These are phyloP conservation scores for Hypomontagnella monticulosa DNA, from an alignment of 495 filamentous ascomycete species.

Conservation along the genomic window DNA sequence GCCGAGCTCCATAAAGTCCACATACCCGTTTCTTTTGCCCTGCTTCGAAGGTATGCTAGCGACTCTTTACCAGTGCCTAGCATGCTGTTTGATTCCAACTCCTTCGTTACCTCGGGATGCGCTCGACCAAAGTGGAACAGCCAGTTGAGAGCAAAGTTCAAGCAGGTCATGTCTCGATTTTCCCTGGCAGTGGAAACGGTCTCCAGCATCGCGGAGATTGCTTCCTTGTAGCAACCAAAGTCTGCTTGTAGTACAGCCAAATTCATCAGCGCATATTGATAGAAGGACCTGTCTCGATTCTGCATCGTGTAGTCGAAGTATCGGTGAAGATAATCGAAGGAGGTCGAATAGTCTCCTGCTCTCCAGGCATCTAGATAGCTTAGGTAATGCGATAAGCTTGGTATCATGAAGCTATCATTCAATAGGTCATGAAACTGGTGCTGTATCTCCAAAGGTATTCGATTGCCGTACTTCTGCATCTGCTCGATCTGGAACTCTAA, in stretches of 20 bases:
- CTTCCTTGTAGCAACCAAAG: slow-evolving; percentile 90
- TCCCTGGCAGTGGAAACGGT: slow-evolving; percentile 90
- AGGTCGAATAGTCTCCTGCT: slow-evolving; percentile 86
- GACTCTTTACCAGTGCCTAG: slow-evolving; percentile 83
- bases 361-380: slow-evolving; percentile 91
- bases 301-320: slow-evolving; percentile 99
- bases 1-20: slow-evolving; percentile 88
- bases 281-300: slow-evolving; percentile 80
- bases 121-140: slow-evolving; percentile 93
- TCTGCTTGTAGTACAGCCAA: slow-evolving; percentile 93
- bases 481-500: slow-evolving; percentile 88
- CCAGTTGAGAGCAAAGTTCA: slow-evolving; percentile 97
- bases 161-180: slow-evolving; percentile 88
- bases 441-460: slow-evolving; percentile 74
- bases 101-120: slow-evolving; percentile 78
- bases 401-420: slow-evolving; percentile 69
- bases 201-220: slow-evolving; percentile 92
- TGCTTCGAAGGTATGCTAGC: slow-evolving; percentile 83
- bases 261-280: slow-evolving; percentile 96
- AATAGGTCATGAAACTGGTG: slow-evolving; percentile 73
- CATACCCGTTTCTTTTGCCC: slow-evolving; percentile 88
- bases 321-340: slow-evolving; percentile 90
- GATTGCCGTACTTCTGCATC: slow-evolving; percentile 76
- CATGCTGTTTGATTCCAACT: slow-evolving; percentile 75
- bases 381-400: slow-evolving; percentile 80